Evolutionary conservation across 495 filamentous ascomycete species (phyloP).

Genomic region (Aspergillus nanangensis): DNA sequence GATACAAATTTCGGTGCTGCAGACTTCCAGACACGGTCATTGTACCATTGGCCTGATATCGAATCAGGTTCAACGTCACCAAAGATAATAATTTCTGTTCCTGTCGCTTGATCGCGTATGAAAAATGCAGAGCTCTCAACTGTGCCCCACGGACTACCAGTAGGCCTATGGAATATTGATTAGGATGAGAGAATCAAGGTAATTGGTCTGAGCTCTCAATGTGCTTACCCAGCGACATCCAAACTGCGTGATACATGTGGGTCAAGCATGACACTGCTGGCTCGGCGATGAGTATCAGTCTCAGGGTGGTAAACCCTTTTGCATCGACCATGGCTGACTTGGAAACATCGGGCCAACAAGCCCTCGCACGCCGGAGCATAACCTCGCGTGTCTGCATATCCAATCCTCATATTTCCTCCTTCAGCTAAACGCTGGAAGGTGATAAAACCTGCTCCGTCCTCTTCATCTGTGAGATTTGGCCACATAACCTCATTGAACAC

Average conservation of each 20-base stretch:
- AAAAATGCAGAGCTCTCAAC: conserved; percentile 90
- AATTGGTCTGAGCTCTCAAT: too few species aligned
- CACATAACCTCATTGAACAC: conserved; percentile 98
- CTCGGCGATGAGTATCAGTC: too few species aligned
- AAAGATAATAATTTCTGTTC: conserved; percentile 81
- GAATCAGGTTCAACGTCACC: conserved; percentile 94
- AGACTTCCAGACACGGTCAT: conserved; percentile 71
- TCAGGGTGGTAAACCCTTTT: conserved; percentile 62
- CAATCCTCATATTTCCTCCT: conserved; percentile 77
- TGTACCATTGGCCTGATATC: conserved; percentile 76
- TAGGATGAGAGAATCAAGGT: too few species aligned
- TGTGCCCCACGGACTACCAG: conserved; percentile 29
- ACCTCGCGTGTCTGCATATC: conserved; percentile 67
- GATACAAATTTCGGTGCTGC: conserved; percentile 75
- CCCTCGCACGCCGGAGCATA: conserved; percentile 85
- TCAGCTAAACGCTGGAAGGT: conserved; percentile 86
- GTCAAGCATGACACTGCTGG: too few species aligned
- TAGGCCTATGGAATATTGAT: neutral
- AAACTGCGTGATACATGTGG: too few species aligned
- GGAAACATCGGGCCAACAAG: conserved; percentile 69
- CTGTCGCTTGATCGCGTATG: conserved; percentile 64
- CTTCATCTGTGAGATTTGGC: conserved; percentile 96
- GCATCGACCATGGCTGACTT: conserved; percentile 83
- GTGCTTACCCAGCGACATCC: too few species aligned
- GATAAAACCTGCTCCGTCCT: conserved; percentile 85